Evolutionary conservation across 2,329 filamentous ascomycete species (phyloP).

Genomic region (Colletotrichum paranaense): DNA sequence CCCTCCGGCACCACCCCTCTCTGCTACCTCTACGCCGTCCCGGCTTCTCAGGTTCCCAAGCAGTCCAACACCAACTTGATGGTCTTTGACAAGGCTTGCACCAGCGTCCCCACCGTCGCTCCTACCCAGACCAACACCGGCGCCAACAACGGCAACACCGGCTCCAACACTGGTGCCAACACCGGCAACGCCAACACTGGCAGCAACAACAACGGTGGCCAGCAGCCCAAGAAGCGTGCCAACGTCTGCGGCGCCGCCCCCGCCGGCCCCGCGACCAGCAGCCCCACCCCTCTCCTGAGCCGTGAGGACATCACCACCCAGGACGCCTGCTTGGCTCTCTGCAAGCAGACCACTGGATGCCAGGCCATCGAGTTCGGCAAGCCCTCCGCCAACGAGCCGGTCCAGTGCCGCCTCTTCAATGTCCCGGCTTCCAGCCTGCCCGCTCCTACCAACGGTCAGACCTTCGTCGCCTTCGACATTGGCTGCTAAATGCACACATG

Average conservation of each 20-base stretch:
- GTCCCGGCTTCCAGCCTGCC: conserved; percentile 27
- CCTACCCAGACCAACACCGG: conserved; percentile 6
- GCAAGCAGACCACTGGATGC: conserved; percentile 36
- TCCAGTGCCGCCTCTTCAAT: conserved; percentile 30
- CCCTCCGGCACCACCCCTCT: conserved; percentile 3
- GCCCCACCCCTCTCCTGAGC: conserved; percentile 15
- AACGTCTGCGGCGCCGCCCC: conserved; percentile 29
- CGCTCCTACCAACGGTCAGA: conserved; percentile 24
- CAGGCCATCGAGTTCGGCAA: conserved; percentile 44
- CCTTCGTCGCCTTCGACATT: conserved; percentile 23
- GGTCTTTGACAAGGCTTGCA: conserved; percentile 27
- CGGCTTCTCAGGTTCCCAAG: conserved; percentile 15
- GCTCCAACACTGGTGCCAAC: not conserved
- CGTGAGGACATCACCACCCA: conserved; percentile 23
- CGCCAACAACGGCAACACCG: not conserved
- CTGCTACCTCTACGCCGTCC: conserved; percentile 26
- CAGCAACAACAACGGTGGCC: not conserved
- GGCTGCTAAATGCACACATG: conserved; percentile 12
- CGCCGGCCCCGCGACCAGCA: conserved; percentile 16
- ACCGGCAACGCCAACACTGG: conserved; percentile 3
- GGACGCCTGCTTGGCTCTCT: conserved; percentile 27
- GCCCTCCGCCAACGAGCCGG: conserved; percentile 17
- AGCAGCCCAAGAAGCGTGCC: conserved; percentile 25
- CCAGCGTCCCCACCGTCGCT: conserved; percentile 7
- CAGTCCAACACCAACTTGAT: conserved; percentile 24